These are phyloP conservation scores for Metschnikowia vanudenii DNA, from an alignment of 805 yeast species.

Conservation along the genomic window DNA sequence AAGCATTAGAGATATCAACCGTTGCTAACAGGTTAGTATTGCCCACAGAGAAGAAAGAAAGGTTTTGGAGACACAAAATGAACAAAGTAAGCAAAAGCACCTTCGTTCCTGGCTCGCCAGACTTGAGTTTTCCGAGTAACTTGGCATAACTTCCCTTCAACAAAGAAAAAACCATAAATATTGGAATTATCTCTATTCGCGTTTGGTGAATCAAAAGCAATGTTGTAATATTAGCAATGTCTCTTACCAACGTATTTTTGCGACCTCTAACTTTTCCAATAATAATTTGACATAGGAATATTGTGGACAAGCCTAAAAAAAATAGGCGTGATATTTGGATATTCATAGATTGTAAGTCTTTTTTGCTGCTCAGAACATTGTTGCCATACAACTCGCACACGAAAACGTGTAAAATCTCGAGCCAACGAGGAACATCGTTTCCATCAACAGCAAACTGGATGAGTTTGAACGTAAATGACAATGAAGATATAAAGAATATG, in stretches of 20 bases:
- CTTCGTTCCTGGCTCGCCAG: constrained; percentile 17
- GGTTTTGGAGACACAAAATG: constrained; percentile 60
- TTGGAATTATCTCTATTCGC: constrained; percentile 52
- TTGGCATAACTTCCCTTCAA: constrained; percentile 23
- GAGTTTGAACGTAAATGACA: constrained; percentile 55
- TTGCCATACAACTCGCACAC: constrained; percentile 30
- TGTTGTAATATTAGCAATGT: constrained; percentile 35
- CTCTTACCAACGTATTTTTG: constrained; percentile 20
- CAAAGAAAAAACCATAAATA: constrained; percentile 41
- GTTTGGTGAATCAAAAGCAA: constrained; percentile 55
- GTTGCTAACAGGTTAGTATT: constrained; percentile 92
- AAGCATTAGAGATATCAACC: constrained; percentile 85
- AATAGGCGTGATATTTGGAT: constrained; percentile 28
- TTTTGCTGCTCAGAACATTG: constrained; percentile 14
- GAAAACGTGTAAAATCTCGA: constrained; percentile 25
- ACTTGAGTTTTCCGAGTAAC: constrained; percentile 6
- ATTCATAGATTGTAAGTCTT: constrained; percentile 24
- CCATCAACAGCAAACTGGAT: constrained; percentile 54
- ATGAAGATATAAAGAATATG: constrained; percentile 44
- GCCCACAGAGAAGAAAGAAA: constrained; percentile 83
- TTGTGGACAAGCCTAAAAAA: constrained; percentile 28
- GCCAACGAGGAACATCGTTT: constrained; percentile 47
- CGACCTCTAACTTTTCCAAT: not conserved
- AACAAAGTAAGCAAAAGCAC: constrained; percentile 31
- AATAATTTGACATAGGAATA: constrained; percentile 28